Evolutionary conservation across 306 rosid genomes (phyloP), one percentile per base, ranked within the genome.

Genomic region (Morella rubra): DNA sequence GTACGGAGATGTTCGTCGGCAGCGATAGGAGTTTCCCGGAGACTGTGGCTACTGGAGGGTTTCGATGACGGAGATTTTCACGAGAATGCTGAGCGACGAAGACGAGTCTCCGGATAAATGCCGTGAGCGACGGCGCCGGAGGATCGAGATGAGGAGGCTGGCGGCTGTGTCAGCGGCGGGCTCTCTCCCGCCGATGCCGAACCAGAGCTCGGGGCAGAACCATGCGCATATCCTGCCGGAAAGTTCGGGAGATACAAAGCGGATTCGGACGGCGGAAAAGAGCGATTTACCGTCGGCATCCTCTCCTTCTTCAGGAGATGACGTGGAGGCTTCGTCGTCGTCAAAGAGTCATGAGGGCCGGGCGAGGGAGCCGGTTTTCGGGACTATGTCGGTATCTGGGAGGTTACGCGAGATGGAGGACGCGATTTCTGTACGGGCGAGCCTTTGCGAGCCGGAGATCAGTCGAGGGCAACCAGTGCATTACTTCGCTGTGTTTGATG

Each of bases 341-440:
- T 24, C 47, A 22, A 10, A 42, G 49, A 8, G 1, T 9, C 37
- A 20, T 10, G 62, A 2, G 19, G 52, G 76, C 58, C 69, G 76
- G 58, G 27, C 13, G 4, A 65, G 46, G 5, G 74, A 75, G 46
- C 86, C 89, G 15, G 69, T 55, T 59, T 79, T 82, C 62, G 86
- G 84, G 59, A 64, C 65, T 16, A 65, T 76, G 70, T 85, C 84
- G 53, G 76, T 85, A 3, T 59, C 74, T 0, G 86, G 89, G 47
- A 68, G 82, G 72, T 79, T 79, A n/a, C 71, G 81, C 14, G 64
- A 62, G 11, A 86, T 86, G 89, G 87, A 86, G 73, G 89, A 86
- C 19, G 77, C 83, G 5, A 15, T 77, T 5, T 6, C 52, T 12
- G 68, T 58, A 3, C 42, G 73, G 68, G 51, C 76, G 7, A 9